These are phyloP conservation scores for Kodamaea neixiangensis DNA, from an alignment of 805 yeast genomes.

Conservation along the genomic window DNA sequence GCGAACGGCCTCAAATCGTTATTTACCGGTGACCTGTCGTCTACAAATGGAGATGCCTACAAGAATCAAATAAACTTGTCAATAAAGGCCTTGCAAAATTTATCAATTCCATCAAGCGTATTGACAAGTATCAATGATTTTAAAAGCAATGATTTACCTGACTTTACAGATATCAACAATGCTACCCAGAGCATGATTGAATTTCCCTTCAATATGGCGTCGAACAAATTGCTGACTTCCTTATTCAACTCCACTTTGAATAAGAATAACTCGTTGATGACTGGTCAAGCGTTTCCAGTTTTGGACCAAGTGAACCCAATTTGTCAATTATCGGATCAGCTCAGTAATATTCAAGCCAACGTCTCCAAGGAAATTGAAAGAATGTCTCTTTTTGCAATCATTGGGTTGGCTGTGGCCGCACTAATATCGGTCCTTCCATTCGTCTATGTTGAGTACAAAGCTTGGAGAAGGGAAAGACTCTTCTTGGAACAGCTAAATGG, in stretches of 20 bases:
- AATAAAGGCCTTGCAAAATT: constrained; percentile 51
- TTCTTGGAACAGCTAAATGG: constrained; percentile 23
- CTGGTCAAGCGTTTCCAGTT: constrained; percentile 3
- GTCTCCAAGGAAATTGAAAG: constrained; percentile 32
- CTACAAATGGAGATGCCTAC: constrained; percentile 26
- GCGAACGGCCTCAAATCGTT: constrained; percentile 51
- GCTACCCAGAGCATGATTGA: constrained; percentile 55
- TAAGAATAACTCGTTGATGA: not conserved
- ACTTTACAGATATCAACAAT: constrained; percentile 63
- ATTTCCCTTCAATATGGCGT: constrained; percentile 58
- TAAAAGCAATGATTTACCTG: constrained; percentile 53
- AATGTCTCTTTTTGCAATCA: constrained; percentile 39
- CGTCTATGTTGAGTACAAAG: constrained; percentile 44
- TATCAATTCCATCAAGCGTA: constrained; percentile 67
- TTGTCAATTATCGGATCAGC: constrained; percentile 38
- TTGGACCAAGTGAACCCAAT: constrained; percentile 16
- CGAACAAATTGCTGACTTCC: constrained; percentile 36
- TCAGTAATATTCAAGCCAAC: constrained; percentile 39
- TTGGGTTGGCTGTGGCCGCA: constrained; percentile 35
- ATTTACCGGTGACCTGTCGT: constrained; percentile 38
- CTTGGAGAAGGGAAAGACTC: constrained; percentile 49
- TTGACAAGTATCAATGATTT: constrained; percentile 56
- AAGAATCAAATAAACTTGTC: constrained; percentile 58
- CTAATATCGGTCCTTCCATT: constrained; percentile 44
- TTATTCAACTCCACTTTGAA: constrained; percentile 19